These are phyloP conservation scores for Vanrija humicola DNA, from an alignment of 1,284 basidiomycete genomes.

Conservation along the genomic window DNA sequence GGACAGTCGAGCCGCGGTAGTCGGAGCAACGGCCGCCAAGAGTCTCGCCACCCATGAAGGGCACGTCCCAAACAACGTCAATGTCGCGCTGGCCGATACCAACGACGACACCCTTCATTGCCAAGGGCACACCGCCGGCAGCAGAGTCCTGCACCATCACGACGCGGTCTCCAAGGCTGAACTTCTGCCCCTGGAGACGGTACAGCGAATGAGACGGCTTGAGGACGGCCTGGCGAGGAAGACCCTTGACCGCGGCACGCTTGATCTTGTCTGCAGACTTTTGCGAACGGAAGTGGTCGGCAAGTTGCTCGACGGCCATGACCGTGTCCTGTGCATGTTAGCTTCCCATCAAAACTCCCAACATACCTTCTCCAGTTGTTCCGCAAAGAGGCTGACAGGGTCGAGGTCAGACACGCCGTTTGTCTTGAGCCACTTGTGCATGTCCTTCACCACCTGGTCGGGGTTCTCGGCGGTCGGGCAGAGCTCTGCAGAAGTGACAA, in stretches of 20 bases:
- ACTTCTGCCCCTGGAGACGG: slow-evolving; percentile 85
- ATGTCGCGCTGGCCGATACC: slow-evolving; percentile 80
- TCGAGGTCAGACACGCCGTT: slow-evolving; percentile 88
- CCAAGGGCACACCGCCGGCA: slow-evolving; percentile 81
- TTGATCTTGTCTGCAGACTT: slow-evolving; percentile 67
- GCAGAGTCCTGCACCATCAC: slow-evolving; percentile 87
- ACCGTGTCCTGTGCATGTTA: slow-evolving; percentile 62
- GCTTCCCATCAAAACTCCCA: background rate
- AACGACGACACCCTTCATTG: slow-evolving; percentile 88
- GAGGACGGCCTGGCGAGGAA: slow-evolving; percentile 89
- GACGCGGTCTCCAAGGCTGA: slow-evolving; percentile 89
- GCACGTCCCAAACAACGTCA: slow-evolving; percentile 95
- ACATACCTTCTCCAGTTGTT: slow-evolving; percentile 75
- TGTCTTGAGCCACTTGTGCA: slow-evolving; percentile 79
- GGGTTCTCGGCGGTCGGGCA: slow-evolving; percentile 62
- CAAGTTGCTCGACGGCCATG: slow-evolving; percentile 66
- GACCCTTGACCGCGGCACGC: slow-evolving; percentile 82
- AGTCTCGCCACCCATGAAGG: slow-evolving; percentile 89
- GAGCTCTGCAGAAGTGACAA: slow-evolving; percentile 69
- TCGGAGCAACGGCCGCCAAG: slow-evolving; percentile 85
- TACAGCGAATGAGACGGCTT: slow-evolving; percentile 89
- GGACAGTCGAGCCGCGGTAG: slow-evolving; percentile 80
- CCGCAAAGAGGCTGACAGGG: slow-evolving; percentile 85
- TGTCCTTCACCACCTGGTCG: slow-evolving; percentile 68
- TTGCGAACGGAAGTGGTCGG: slow-evolving; percentile 61